phyloP scores from a whole-genome alignment of 345 rosid species.

The Streptanthus diversifolius region DNA sequence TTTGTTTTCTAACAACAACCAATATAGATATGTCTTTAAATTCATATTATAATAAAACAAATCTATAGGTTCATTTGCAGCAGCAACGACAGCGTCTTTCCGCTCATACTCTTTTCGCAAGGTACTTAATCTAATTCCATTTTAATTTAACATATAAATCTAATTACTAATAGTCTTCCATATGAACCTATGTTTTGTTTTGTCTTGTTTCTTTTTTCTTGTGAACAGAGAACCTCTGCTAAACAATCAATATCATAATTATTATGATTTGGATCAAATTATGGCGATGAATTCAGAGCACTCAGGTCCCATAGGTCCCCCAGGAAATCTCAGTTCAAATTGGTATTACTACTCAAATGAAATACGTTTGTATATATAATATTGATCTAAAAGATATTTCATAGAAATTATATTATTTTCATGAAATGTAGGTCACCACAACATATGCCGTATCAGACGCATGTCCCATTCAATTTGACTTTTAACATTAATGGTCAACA shows the following conservation, averaged over 20 bases:
- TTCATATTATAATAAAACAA: background rate
- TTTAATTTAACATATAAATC: background rate
- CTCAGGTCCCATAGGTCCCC: background rate
- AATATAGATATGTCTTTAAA: background rate
- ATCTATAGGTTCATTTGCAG: background rate
- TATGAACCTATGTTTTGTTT: background rate
- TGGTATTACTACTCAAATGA: background rate
- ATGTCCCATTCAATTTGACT: background rate
- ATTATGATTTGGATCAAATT: background rate
- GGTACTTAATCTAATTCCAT: background rate
- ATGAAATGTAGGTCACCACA: conserved; percentile 1
- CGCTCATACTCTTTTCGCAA: background rate
- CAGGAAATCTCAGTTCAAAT: background rate
- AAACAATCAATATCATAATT: background rate
- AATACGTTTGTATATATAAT: background rate
- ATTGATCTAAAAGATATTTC: background rate
- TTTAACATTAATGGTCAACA: background rate
- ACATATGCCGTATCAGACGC: background rate
- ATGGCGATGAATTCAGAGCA: background rate
- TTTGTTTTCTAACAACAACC: too few relatives aligned
- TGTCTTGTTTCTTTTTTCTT: background rate
- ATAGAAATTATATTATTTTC: background rate
- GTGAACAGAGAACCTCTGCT: background rate
- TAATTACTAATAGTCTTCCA: background rate
- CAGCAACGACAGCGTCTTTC: background rate